Evolutionary conservation across 345 rosid genomes (phyloP), one percentile per base, ranked within the genome.

Genomic region (Syzygium grande): DNA sequence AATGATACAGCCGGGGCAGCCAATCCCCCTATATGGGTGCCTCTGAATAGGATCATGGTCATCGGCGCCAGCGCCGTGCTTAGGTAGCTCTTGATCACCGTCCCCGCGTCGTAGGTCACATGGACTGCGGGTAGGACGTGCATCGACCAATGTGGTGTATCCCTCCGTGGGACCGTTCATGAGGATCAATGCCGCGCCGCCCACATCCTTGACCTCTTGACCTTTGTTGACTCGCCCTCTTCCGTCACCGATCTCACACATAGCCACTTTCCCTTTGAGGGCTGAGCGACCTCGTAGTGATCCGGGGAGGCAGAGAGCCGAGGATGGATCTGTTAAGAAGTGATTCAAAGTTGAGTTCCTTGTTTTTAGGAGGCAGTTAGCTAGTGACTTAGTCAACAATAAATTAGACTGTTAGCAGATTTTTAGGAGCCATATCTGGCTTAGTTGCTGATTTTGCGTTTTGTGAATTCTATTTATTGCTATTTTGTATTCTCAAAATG

Each of bases 211-310:
- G 27, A 92, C 94, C 65, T 88, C 92, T 51, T 59, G 51, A 41
- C 93, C 93, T 85, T 91, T 91, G 19, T 23, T 87, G 25, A 86
- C 34, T 89, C 90, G 89, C 46, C 6, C 87, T 49, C 91, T 89
- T 22, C 89, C 89, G 21, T 91, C 93, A 8, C 92, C 90, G 43
- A 91, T 29, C 46, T 84, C 90, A 73, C 90, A 88, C 86, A 91
- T 68, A 23, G 92, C 93, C 51, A 92, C 86, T 84, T 90, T 93
- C n/a, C 92, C 94, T 21, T 79, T 63, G 86, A 92, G 92, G 63
- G 90, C 84, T 1, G 51, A 34, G 68, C 65, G 88, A 14, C 41
- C 84, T 49, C 0, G 0, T 51, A 92, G 79, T 41, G 91, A 84
- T 56, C 88, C 92, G 2, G 86, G 52, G 19, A 54, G 80, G 41